Percentiles rank a stretch among this genome's conserved stretches.
These are phyloP conservation scores for Taphrina flavorubra DNA, from an alignment of 1,139 yeast genomes.

Conservation along the genomic window DNA sequence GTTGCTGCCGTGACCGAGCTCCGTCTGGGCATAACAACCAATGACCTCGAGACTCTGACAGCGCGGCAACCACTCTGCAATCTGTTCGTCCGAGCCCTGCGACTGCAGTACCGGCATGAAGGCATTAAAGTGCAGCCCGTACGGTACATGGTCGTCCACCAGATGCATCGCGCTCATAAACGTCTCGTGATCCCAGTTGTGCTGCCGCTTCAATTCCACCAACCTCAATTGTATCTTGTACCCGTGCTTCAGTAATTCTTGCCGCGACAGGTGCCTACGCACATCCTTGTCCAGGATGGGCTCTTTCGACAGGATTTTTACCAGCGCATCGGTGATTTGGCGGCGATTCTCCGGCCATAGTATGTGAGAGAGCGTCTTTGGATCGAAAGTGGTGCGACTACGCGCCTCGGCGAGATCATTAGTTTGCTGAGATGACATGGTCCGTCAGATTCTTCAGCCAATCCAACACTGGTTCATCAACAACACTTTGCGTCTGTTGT, in stretches of 20 bases:
- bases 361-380: slow-evolving; percentile 2
- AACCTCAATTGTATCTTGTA: slow-evolving; percentile 34
- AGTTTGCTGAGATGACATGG: background rate
- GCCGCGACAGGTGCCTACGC: slow-evolving; percentile 29
- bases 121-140: slow-evolving; percentile 30
- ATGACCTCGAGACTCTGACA: slow-evolving; percentile 28
- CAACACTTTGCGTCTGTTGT: no score
- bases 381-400: slow-evolving; percentile 13
- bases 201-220: slow-evolving; percentile 14
- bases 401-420: slow-evolving; percentile 21
- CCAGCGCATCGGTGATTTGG: slow-evolving; percentile 13
- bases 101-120: slow-evolving; percentile 32
- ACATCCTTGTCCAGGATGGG: slow-evolving; percentile 31
- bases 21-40: slow-evolving; percentile 96
- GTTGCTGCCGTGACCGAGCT: slow-evolving; percentile 90
- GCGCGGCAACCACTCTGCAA: slow-evolving; percentile 21
- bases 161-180: slow-evolving; percentile 13
- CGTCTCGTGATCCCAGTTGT: slow-evolving; percentile 33
- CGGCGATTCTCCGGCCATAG: slow-evolving; percentile 33
- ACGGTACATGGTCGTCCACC: slow-evolving; percentile 37
- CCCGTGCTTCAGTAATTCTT: slow-evolving; percentile 31
- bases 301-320: slow-evolving; percentile 20
- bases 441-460: background rate
- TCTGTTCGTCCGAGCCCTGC: slow-evolving; percentile 38
- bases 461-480: background rate